Evolutionary conservation across 371 early-diverging fungal species (phyloP).

Genomic region (Mucor mucedo): DNA sequence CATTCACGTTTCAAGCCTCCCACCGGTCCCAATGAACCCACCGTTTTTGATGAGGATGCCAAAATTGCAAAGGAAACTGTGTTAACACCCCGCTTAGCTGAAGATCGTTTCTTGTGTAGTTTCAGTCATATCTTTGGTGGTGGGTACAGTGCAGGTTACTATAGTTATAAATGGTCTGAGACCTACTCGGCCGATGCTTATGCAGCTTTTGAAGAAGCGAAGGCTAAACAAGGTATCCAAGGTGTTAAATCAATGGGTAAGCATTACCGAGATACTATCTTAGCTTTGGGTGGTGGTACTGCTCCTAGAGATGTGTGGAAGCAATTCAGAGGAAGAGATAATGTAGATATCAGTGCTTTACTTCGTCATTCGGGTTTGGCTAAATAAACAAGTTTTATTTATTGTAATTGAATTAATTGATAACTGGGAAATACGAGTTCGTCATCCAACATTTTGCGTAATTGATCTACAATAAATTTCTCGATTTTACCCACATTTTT

Average conservation of each 20-base stretch:
- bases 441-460: constrained; percentile 86
- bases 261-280: constrained; percentile 66
- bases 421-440: constrained; percentile 92
- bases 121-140: constrained; percentile 73
- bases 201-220: constrained; percentile 67
- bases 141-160: constrained; percentile 70
- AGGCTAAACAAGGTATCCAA: constrained; percentile 33
- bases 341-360: constrained; percentile 60
- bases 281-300: constrained; percentile 71
- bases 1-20: constrained; percentile 59
- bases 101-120: constrained; percentile 66
- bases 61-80: constrained; percentile 58
- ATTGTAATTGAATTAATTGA: constrained; percentile 47
- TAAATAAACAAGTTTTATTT: constrained; percentile 17
- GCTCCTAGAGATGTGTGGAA: constrained; percentile 65
- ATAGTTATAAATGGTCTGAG: constrained; percentile 75
- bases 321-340: constrained; percentile 60
- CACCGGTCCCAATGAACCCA: constrained; percentile 29
- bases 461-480: constrained; percentile 87
- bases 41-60: constrained; percentile 64
- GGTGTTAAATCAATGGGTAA: constrained; percentile 50
- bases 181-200: constrained; percentile 74
- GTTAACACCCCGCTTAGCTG: constrained; percentile 55
- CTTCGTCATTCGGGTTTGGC: constrained; percentile 63
- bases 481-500: constrained; percentile 95